phyloP scores from a whole-genome alignment of 1,284 basidiomycete genomes.

The Hemileia vastatrix region DNA sequence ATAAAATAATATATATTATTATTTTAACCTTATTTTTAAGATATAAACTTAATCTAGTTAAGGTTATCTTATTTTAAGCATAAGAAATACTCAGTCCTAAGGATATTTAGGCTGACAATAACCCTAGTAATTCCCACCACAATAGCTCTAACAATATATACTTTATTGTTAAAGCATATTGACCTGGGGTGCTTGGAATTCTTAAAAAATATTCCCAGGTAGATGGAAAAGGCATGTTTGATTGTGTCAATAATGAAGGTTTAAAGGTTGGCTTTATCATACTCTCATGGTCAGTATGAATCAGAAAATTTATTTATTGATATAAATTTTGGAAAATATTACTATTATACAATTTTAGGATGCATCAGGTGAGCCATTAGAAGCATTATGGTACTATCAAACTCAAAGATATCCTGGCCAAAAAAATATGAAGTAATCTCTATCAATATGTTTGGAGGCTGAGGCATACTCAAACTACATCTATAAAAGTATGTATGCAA shows the following conservation, averaged over 20 bases:
- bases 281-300: background rate
- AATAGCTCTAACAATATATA: no score
- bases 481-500: conserved; percentile 9
- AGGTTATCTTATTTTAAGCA: no score
- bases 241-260: conserved; percentile 19
- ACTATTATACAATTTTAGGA: no score
- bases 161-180: conserved; percentile 18
- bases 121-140: no score
- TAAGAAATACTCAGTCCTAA: no score
- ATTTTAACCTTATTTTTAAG: no score
- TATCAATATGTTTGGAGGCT: conserved; percentile 17
- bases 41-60: no score
- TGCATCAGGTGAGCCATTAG: conserved; percentile 19
- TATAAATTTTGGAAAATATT: no score
- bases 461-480: conserved; percentile 16
- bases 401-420: conserved; percentile 10
- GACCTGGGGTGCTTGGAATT: conserved; percentile 10
- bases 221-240: conserved; percentile 21
- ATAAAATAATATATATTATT: no score
- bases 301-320: no score
- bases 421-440: background rate
- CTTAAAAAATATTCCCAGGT: conserved; percentile 5
- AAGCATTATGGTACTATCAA: conserved; percentile 23
- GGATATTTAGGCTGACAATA: no score
- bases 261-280: conserved; percentile 10